A percentile compares a stretch with the other conserved stretches of the same genome.
These are phyloP conservation scores for Zalaria obscura DNA, from an alignment of 2,329 filamentous ascomycete genomes.

Conservation along the genomic window DNA sequence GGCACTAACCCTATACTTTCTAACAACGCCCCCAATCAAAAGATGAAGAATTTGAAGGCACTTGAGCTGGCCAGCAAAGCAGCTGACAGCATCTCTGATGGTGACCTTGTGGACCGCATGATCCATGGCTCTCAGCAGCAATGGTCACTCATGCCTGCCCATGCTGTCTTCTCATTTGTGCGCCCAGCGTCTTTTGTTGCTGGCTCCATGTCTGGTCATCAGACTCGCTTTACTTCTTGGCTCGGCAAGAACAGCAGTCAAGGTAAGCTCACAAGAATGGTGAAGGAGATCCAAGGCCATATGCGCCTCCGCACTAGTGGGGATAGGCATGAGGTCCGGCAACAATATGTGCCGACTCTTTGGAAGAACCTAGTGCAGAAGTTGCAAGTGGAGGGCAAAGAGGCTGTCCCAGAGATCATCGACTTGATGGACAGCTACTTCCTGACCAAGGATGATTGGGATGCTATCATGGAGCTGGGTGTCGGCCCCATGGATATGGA, in stretches of 20 bases:
- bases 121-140: constrained; percentile 97
- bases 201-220: constrained; percentile 53
- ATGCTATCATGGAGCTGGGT: constrained; percentile 81
- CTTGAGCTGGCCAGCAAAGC: constrained; percentile 78
- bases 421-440: constrained; percentile 96
- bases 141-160: constrained; percentile 94
- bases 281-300: constrained; percentile 92
- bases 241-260: constrained; percentile 88
- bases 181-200: constrained; percentile 76
- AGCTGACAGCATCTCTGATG: constrained; percentile 92
- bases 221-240: constrained; percentile 75
- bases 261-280: constrained; percentile 57
- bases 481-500: constrained; percentile 72
- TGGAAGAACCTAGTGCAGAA: constrained; percentile 69
- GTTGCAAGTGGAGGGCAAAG: constrained; percentile 66
- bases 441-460: constrained; percentile 86
- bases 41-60: constrained; percentile 63
- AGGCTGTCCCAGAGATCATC: constrained; percentile 69
- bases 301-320: constrained; percentile 87
- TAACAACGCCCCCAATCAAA: constrained; percentile 33
- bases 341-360: constrained; percentile 81
- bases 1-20: constrained; percentile 61
- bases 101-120: constrained; percentile 91
- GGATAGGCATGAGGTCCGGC: constrained; percentile 83
- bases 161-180: constrained; percentile 91